These are phyloP conservation scores for Phytophthora colocasiae DNA, from an alignment of 352 stramenopile species.

Conservation along the genomic window DNA sequence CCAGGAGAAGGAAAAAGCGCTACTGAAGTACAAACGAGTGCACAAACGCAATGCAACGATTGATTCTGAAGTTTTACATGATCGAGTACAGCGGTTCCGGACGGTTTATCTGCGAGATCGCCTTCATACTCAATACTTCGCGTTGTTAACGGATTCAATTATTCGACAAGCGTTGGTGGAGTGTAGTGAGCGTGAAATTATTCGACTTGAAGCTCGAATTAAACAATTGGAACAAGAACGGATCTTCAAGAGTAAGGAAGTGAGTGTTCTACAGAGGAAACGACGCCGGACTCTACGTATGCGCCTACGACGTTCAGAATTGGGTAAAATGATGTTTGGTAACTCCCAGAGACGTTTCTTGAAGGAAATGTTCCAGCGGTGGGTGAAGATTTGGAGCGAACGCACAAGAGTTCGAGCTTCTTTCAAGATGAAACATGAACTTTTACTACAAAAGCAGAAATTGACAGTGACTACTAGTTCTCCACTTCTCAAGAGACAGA, in stretches of 20 bases:
- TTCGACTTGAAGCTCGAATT: constrained; percentile 42
- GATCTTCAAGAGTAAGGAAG: constrained; percentile 56
- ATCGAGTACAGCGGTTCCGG: constrained; percentile 65
- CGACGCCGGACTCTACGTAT: constrained; percentile 50
- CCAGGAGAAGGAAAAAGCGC: constrained; percentile 45
- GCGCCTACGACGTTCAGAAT: constrained; percentile 52
- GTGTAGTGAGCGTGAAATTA: constrained; percentile 53
- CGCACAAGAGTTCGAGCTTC: constrained; percentile 59
- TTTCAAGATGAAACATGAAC: constrained; percentile 73
- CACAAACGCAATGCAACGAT: constrained; percentile 66
- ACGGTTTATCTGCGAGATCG: constrained; percentile 67
- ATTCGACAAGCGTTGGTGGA: constrained; percentile 54
- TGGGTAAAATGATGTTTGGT: constrained; percentile 66
- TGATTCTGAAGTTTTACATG: constrained; percentile 76
- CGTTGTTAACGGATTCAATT: constrained; percentile 64
- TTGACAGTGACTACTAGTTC: constrained; percentile 34
- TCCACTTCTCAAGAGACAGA: constrained; percentile 20
- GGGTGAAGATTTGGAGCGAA: constrained; percentile 66
- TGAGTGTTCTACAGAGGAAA: constrained; percentile 58
- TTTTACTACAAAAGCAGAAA: constrained; percentile 62
- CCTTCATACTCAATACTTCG: constrained; percentile 65
- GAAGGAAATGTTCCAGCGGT: constrained; percentile 64
- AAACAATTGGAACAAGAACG: constrained; percentile 49
- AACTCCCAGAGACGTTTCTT: constrained; percentile 39
- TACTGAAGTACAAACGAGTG: constrained; percentile 47